Evolutionary conservation across 1,139 yeast genomes (phyloP).

Genomic region (Kodamaea anthophila): DNA sequence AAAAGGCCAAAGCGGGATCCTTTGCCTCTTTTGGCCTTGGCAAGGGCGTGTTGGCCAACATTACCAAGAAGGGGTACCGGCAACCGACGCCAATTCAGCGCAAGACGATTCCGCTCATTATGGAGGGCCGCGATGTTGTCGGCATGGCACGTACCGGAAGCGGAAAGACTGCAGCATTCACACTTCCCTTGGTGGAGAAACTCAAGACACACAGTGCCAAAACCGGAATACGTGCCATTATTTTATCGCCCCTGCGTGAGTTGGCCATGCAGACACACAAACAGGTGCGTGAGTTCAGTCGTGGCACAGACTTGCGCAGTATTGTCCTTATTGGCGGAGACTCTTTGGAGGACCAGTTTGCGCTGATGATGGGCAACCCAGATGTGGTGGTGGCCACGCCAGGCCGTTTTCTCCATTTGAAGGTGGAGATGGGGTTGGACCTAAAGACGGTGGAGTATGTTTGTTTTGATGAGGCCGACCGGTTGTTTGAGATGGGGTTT

Average conservation of each 20-base stretch:
- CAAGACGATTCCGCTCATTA: constrained; percentile 83
- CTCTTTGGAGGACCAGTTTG: constrained; percentile 90
- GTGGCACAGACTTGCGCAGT: constrained; percentile 77
- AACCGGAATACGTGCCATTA: constrained; percentile 84
- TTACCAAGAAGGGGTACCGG: constrained; percentile 78
- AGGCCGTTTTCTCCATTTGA: constrained; percentile 91
- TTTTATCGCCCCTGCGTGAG: constrained; percentile 90
- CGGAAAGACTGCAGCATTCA: constrained; percentile 97
- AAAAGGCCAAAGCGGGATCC: constrained; percentile 72
- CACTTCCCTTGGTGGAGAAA: constrained; percentile 86
- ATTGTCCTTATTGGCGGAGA: constrained; percentile 93
- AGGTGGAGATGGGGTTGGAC: constrained; percentile 90
- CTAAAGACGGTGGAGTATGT: constrained; percentile 79
- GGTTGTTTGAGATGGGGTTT: constrained; percentile 95
- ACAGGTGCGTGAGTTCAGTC: constrained; percentile 82
- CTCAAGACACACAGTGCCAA: constrained; percentile 78
- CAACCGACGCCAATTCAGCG: constrained; percentile 98
- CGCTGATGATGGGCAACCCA: constrained; percentile 88
- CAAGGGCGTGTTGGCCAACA: constrained; percentile 60
- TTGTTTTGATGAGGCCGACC: constrained; percentile 97
- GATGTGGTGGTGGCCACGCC: constrained; percentile 97
- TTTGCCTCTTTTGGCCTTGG: constrained; percentile 90
- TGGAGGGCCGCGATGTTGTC: constrained; percentile 88
- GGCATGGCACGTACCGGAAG: constrained; percentile 99
- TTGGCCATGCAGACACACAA: constrained; percentile 87